phyloP scores from a whole-genome alignment of 257 asterid species.

The Solanum etuberosum region DNA sequence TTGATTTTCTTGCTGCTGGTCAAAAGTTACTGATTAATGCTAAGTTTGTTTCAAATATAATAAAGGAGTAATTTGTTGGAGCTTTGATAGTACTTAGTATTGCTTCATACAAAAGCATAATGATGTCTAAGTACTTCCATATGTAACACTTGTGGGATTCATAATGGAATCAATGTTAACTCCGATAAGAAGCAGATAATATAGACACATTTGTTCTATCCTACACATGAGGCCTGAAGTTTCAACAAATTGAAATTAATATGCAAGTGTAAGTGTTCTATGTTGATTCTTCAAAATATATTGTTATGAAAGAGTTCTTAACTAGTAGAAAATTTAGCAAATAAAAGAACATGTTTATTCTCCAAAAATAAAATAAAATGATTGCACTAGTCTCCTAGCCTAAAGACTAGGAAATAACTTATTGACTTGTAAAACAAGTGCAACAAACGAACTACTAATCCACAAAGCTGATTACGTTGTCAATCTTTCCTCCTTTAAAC shows the following conservation, averaged over 20 bases:
- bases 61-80: neutral
- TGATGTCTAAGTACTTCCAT: neutral
- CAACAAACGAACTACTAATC: neutral
- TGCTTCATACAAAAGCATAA: neutral
- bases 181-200: neutral
- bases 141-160: neutral
- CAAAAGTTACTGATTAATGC: neutral
- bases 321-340: neutral
- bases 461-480: neutral
- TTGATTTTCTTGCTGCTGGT: neutral
- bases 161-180: neutral
- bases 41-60: neutral
- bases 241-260: too few relatives aligned
- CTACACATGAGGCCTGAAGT: neutral
- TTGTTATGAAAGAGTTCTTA: neutral
- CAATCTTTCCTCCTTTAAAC: neutral
- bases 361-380: too few relatives aligned
- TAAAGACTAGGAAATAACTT: neutral
- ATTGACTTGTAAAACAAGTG: neutral
- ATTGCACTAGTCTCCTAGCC: neutral
- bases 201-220: neutral
- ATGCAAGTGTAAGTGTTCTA: neutral
- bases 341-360: neutral
- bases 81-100: neutral
- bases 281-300: neutral